phyloP scores from a whole-genome alignment of 208 protist genomes.

The Acanthamoeba lenticulata region DNA sequence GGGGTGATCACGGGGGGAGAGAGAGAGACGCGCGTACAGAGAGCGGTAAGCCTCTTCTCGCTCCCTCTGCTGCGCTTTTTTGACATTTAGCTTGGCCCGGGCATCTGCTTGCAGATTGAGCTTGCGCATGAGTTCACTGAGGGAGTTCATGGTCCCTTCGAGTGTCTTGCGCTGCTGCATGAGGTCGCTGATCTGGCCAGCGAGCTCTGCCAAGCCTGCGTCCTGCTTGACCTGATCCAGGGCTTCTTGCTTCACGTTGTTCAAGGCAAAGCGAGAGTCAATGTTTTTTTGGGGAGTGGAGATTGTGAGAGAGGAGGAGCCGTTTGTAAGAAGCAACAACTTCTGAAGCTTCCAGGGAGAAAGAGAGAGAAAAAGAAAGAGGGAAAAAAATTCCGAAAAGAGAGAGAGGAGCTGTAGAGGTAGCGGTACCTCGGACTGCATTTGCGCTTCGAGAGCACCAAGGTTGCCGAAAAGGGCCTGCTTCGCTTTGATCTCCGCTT shows the following conservation, averaged over 20 bases:
- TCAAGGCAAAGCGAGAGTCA: neutral
- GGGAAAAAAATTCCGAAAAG: neutral
- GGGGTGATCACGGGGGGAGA: neutral
- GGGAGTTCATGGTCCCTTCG: neutral
- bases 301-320: neutral
- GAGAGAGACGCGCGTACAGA: neutral
- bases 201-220: neutral
- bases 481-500: neutral
- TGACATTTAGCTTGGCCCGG: conserved; percentile 46
- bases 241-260: neutral
- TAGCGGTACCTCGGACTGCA: neutral
- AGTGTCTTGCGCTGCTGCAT: neutral
- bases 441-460: neutral
- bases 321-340: too few species aligned
- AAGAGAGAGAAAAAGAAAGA: too few species aligned
- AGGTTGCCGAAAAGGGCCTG: neutral
- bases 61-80: neutral
- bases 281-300: neutral
- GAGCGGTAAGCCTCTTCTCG: conserved; percentile 27
- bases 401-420: neutral
- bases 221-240: conserved; percentile 1
- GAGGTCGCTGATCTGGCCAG: conserved; percentile 57
- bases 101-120: conserved; percentile 37
- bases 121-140: neutral
- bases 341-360: too few species aligned